Base-by-base conservation (phyloP, 345 rosid species). In the Aquilaria yunnanensis region DNA sequence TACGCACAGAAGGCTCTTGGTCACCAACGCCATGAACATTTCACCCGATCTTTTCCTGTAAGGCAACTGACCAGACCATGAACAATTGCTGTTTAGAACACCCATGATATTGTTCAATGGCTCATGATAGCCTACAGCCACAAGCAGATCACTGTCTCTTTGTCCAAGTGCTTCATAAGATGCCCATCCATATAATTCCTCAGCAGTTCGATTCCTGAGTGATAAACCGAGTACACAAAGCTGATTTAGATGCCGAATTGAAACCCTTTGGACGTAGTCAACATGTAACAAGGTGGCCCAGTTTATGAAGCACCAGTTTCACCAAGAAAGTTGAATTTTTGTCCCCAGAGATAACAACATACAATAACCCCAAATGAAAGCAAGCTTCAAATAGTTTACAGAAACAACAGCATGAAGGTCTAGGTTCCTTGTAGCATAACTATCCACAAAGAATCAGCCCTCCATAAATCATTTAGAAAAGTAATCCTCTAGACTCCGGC, bases 41-140 rank as follows among this genome's bases (percentile, higher is more conserved):
- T 90, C 86, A 54, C 97, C 96, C 0, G 88, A 77, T 67, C 69
- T 81, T 76, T 78, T 84, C 85, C 67, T 87, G 55, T 84, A 76
- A 33, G 96, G 98, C 61, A 93, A 87, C 81, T 73, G 97, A 61
- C 96, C 97, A 14, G 92, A 83, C 98, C 97, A 90, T 47, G 86
- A 74, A 55, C 78, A 75, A 14, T 93, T 92, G 58, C 66, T 72
- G 56, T 57, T 63, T 68, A 93, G 69, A 23, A 63, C 77, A 37
- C 8, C 43, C 72, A 78, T 58, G 51, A 90, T 81, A 65, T 68
- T 56, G 53, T 63, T 73, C 2, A 80, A 70, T 65, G 74, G 76
- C 14, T 59, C 59, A 46, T 57, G 63, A 61, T 84, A 60, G 59
- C 86, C 94, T 57, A 83, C 85, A 48, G 85, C 70, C 65, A 90